Percentiles rank a stretch among this genome's conserved stretches.
phyloP scores from a whole-genome alignment of 2,329 filamentous ascomycete species.

The Sclerotinia trifoliorum region DNA sequence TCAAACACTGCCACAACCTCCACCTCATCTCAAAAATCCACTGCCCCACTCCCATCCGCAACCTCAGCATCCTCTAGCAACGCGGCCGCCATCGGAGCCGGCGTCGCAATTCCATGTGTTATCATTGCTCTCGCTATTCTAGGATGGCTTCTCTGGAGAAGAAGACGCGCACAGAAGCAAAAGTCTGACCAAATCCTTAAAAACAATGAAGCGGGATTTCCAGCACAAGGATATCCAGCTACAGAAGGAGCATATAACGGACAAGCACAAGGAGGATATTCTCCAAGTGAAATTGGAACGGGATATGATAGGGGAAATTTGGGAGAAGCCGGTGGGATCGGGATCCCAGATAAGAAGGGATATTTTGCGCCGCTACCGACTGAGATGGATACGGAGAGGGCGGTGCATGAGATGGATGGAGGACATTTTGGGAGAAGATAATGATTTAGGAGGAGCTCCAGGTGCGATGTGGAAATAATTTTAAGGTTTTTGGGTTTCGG shows the following conservation, averaged over 20 bases:
- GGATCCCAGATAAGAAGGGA: background rate
- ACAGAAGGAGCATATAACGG: background rate
- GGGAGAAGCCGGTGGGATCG: background rate
- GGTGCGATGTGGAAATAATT: background rate
- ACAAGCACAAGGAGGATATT: background rate
- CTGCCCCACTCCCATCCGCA: background rate
- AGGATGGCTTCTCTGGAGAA: background rate
- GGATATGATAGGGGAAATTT: background rate
- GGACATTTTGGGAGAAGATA: background rate
- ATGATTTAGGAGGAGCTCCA: background rate
- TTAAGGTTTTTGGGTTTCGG: background rate
- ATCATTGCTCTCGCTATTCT: background rate
- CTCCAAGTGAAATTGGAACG: constrained; percentile 1
- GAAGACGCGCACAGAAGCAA: background rate
- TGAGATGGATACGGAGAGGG: constrained; percentile 1
- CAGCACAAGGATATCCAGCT: background rate
- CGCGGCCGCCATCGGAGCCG: background rate
- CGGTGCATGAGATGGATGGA: constrained; percentile 7
- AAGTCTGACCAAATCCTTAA: background rate
- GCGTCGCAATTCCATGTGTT: background rate
- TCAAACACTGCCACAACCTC: background rate
- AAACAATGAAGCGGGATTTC: background rate
- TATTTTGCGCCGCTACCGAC: background rate
- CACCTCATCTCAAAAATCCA: background rate
- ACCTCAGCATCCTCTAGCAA: background rate